Evolutionary conservation across 2,329 filamentous ascomycete species (phyloP), one percentile per base, ranked within the genome.

Genomic region (Trichoderma endophyticum): DNA sequence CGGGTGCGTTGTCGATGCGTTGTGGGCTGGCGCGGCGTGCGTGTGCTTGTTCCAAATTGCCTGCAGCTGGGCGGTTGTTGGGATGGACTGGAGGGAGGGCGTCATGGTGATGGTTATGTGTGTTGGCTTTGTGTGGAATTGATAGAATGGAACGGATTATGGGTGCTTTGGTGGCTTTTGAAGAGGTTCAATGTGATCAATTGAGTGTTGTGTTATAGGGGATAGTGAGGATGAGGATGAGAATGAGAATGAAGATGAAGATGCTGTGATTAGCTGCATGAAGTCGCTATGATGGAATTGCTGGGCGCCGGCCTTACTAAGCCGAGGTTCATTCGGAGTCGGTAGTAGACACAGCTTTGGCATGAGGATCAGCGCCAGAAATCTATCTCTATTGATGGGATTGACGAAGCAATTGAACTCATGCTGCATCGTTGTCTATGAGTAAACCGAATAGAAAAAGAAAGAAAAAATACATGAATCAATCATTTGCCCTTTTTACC

Each of bases 1-100:
- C 0, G 92, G 92, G 75, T 95, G 92, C 30, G 88, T 83, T 51
- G 84, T 85, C 1, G 92, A 88, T 11, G 88, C 83, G 78, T 92
- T 86, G 77, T 86, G 87, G 6, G 77, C 73, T 24, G 57, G 56
- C 56, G 66, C 57, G 68, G 71, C 48, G 70, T 79, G 77, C 26
- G 76, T 76, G 57, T 77, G 77, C 26, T 76, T 76, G 57, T 77
- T 75, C 77, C 77, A 77, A 24, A 76, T 73, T 7, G 74, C 71
- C 72, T 79, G 77, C 67, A 78, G 75, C 57, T 64, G 70, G 21
- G 72, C 30, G n/a, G 64, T 9, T 43, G 72, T 26, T 54, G 63
- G 48, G 72, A 57, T 21, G 57, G 43, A 59, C 8, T 71, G 62
- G 24, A 28, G 63, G 18, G 60, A 21, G 26, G n/a, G 43, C 32